Percentiles rank a stretch among this genome's conserved stretches.
Evolutionary conservation across 164 flowering plant species (phyloP).

Genomic region (Magnolia kwangsiensis): DNA sequence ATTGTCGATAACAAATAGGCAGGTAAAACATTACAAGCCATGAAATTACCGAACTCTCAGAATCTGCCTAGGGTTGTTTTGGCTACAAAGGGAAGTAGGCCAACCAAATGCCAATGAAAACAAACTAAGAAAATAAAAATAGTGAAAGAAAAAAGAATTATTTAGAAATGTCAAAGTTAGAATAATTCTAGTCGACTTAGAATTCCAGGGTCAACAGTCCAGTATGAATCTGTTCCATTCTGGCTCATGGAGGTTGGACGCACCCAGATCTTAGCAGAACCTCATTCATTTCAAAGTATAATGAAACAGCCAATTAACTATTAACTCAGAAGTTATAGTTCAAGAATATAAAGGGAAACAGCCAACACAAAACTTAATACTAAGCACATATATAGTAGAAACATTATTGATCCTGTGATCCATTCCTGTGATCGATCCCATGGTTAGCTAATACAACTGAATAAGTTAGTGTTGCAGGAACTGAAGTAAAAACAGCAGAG

Average conservation of each 20-base stretch:
- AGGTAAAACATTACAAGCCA: neutral
- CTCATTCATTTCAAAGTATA: neutral
- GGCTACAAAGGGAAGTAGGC: neutral
- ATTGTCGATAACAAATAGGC: neutral
- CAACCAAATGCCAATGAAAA: neutral
- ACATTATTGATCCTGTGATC: neutral
- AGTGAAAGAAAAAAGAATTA: neutral
- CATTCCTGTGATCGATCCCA: neutral
- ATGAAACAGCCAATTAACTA: neutral
- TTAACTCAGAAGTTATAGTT: neutral
- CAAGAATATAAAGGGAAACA: neutral
- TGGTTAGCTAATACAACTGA: neutral
- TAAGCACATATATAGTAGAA: neutral
- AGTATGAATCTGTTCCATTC: neutral
- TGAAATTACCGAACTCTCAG: neutral
- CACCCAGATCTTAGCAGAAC: neutral
- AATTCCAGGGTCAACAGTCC: neutral
- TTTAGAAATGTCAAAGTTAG: neutral
- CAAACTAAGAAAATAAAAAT: constrained; percentile 1
- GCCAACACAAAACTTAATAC: neutral
- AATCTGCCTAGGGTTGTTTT: neutral
- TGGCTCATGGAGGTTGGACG: neutral
- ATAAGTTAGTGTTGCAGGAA: neutral
- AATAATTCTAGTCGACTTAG: neutral
- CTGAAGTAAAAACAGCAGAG: neutral